Base-by-base conservation (phyloP, 2,329 filamentous ascomycete species). In the Keithomyces neogunnii region DNA sequence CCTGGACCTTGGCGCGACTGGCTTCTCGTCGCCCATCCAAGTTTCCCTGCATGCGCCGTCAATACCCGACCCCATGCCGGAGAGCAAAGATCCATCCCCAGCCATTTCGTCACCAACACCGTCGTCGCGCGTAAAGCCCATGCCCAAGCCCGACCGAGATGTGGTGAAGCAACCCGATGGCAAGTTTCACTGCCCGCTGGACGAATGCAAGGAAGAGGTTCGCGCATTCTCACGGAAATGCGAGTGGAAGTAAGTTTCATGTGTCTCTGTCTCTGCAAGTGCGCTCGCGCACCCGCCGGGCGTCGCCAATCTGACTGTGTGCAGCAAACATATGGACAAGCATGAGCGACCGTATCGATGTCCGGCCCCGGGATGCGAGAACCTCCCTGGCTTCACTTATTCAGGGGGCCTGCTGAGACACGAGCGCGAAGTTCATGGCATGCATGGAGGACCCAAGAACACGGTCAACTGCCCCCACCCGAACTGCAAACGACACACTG, bases 311-410 rank as follows among this genome's bases (percentile, higher is more conserved):
- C 19, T 19, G 19, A 8, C 50, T 3, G 11, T 31, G 19, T 5
- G 5, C 57, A 95, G 89, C 65, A 96, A 97, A 72, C 92, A 97
- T 66, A 96, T 96, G 91, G 92, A 97, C 71, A 96, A 96, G 67
- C 92, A 97, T 66, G 90, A 96, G 60, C 80, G 92, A 10, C 92
- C 92, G 1, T 97, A 96, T 65, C 88, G 90, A 62, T 97, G 92
- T 68, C 77, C 74, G 28, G 84, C 86, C 43, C 77, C 81, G n/a
- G 87, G 86, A 38, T 96, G 92, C 68, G 89, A 92, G 62, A 96
- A 96, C 62, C 79, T 96, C 0, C 88, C 88, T 49, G 92, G 92
- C 1, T 97, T 97, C 68, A 97, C 92, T 1, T 97, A 97, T 66
- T 92, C 88, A 0, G 92, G 92, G 13, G 92, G 92, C 3, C 80